phyloP scores from a whole-genome alignment of 176 grass and related monocot genomes.

The Typha latifolia region DNA sequence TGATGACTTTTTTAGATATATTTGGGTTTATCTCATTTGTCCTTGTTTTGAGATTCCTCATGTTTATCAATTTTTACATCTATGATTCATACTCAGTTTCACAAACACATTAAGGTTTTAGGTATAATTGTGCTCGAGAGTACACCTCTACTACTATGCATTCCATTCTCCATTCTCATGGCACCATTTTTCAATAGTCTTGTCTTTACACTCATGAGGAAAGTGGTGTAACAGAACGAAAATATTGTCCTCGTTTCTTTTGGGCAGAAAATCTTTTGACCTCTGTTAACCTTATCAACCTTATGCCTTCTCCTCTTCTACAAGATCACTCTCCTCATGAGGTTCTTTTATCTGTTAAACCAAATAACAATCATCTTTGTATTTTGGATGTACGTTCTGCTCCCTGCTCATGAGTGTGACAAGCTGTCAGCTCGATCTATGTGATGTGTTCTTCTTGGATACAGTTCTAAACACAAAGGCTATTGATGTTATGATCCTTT shows the following conservation, averaged over 20 bases:
- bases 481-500: not conserved
- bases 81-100: not conserved
- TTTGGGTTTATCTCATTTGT: too few species aligned
- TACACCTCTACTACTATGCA: not conserved
- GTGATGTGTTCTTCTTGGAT: not conserved
- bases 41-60: too few species aligned
- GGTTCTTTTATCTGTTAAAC: too few species aligned
- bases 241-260: not conserved
- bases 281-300: not conserved
- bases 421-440: not conserved
- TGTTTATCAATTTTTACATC: not conserved
- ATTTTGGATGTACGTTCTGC: not conserved
- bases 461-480: not conserved
- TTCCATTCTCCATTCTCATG: not conserved
- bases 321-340: not conserved
- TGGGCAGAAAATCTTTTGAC: not conserved
- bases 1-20: too few species aligned
- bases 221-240: not conserved
- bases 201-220: not conserved
- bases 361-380: too few species aligned
- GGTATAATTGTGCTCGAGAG: not conserved
- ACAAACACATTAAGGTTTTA: not conserved
- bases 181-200: not conserved
- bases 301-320: not conserved
- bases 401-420: too few species aligned